Evolutionary conservation across 768 basidiomycete genomes (phyloP).

Genomic region (Filobasidium wieringae): DNA sequence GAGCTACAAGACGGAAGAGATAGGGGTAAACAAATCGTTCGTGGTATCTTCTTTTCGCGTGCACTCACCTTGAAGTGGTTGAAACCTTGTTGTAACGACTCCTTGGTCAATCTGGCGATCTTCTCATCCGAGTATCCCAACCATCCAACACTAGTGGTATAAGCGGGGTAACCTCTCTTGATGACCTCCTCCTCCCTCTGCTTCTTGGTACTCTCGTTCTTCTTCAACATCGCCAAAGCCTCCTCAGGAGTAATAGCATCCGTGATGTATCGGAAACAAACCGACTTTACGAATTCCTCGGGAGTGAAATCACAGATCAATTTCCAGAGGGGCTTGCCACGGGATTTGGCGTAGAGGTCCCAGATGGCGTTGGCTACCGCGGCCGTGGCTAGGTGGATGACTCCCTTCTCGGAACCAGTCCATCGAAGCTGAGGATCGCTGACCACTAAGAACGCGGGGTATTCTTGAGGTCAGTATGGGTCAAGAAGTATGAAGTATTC

Average conservation of each 20-base stretch:
- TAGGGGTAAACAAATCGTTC: background rate
- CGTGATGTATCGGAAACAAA: slow-evolving; percentile 79
- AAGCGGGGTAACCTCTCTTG: slow-evolving; percentile 72
- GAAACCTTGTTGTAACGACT: slow-evolving; percentile 76
- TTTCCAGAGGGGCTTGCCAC: slow-evolving; percentile 84
- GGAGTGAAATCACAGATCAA: slow-evolving; percentile 75
- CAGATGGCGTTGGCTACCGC: slow-evolving; percentile 87
- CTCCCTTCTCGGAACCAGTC: slow-evolving; percentile 93
- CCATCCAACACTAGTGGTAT: slow-evolving; percentile 89
- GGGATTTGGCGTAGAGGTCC: slow-evolving; percentile 55
- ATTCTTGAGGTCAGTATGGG: background rate
- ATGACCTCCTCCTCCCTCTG: slow-evolving; percentile 65
- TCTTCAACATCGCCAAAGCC: slow-evolving; percentile 68
- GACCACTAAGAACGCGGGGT: slow-evolving; percentile 43
- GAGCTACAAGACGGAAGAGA: slow-evolving; percentile 46
- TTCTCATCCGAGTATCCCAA: slow-evolving; percentile 81
- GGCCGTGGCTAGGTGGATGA: slow-evolving; percentile 78
- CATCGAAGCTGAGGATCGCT: slow-evolving; percentile 85
- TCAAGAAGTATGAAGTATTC: too few species aligned
- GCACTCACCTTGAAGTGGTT: slow-evolving; percentile 71
- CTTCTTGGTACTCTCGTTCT: slow-evolving; percentile 61
- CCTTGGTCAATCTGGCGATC: slow-evolving; percentile 69
- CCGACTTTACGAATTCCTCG: slow-evolving; percentile 53
- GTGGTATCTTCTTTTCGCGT: background rate
- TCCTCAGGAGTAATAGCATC: slow-evolving; percentile 87